phyloP scores from a whole-genome alignment of 305 asterid genomes.

The Fraxinus greggii region DNA sequence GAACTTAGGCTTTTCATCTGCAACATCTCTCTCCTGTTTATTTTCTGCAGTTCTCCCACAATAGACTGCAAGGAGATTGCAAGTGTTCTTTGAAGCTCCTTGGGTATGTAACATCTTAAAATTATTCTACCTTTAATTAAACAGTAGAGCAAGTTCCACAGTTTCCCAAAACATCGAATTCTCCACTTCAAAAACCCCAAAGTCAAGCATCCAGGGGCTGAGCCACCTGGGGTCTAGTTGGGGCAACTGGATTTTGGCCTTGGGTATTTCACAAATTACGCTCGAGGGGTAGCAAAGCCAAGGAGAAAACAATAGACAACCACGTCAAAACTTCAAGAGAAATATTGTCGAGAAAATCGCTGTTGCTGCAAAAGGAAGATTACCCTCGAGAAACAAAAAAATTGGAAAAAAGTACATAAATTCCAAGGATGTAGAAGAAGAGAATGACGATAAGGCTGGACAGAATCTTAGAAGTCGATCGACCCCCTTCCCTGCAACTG shows the following conservation, averaged over 20 bases:
- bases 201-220: conserved; percentile 23
- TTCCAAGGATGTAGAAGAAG: background rate
- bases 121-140: conserved; percentile 24
- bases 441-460: background rate
- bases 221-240: background rate
- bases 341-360: background rate
- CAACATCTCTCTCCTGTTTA: conserved; percentile 46
- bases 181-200: conserved; percentile 28
- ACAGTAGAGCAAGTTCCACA: conserved; percentile 11
- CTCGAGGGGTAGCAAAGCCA: background rate
- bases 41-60: conserved; percentile 50
- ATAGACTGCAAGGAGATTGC: conserved; percentile 75
- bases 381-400: background rate
- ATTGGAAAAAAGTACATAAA: background rate
- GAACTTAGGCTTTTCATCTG: conserved; percentile 43
- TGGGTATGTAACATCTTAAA: conserved; percentile 75
- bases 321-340: background rate
- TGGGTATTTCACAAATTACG: background rate
- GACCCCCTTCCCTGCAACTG: background rate
- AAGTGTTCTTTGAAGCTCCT: conserved; percentile 73
- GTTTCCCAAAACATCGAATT: conserved; percentile 21
- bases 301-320: background rate
- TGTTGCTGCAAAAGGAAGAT: conserved; percentile 4
- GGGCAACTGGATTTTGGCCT: background rate
- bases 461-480: background rate